Percentiles rank a stretch among this genome's conserved stretches.
These are phyloP conservation scores for Cladophialophora carrionii DNA, from an alignment of 2,329 filamentous ascomycete species.

Conservation along the genomic window DNA sequence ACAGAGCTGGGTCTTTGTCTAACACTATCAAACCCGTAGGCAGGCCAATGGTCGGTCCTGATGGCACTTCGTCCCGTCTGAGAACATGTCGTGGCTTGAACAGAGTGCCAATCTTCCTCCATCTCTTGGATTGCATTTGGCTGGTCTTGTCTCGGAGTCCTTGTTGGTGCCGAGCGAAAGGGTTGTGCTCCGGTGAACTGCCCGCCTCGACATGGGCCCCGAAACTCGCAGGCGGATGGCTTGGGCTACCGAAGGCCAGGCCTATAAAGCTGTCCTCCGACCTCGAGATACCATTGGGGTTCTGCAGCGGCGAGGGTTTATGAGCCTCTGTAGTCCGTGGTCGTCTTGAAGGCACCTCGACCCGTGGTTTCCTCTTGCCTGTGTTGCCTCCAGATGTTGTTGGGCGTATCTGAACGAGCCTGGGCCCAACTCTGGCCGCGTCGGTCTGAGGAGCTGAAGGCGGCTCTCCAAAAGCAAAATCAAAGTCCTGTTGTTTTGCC, in stretches of 20 bases:
- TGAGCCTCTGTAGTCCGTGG: slow-evolving; percentile 32
- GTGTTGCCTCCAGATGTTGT: slow-evolving; percentile 26
- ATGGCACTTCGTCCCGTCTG: slow-evolving; percentile 23
- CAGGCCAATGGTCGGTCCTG: slow-evolving; percentile 29
- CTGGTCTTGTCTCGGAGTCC: slow-evolving; percentile 16
- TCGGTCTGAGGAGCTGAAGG: slow-evolving; percentile 15
- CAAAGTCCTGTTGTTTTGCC: slow-evolving; percentile 29
- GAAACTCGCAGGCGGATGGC: slow-evolving; percentile 38
- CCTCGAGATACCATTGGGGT: slow-evolving; percentile 21
- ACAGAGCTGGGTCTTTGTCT: slow-evolving; percentile 25
- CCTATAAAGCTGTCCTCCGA: slow-evolving; percentile 62
- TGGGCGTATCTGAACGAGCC: slow-evolving; percentile 26
- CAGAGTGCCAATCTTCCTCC: slow-evolving; percentile 52
- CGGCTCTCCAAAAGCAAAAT: slow-evolving; percentile 34
- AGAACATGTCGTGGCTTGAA: slow-evolving; percentile 45
- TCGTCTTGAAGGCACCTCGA: slow-evolving; percentile 22
- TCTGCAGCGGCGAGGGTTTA: slow-evolving; percentile 18
- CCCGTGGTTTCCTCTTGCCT: slow-evolving; percentile 26
- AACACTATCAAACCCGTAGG: slow-evolving; percentile 29
- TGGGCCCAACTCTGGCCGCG: slow-evolving; percentile 7
- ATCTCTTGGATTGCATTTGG: slow-evolving; percentile 45
- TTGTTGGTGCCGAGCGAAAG: slow-evolving; percentile 15
- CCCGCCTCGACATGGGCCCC: slow-evolving; percentile 7
- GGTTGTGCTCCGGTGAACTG: slow-evolving; percentile 16
- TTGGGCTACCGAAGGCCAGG: slow-evolving; percentile 73